phyloP scores from a whole-genome alignment of 2,329 filamentous ascomycete genomes.

The Trichocomaceae sp. region DNA sequence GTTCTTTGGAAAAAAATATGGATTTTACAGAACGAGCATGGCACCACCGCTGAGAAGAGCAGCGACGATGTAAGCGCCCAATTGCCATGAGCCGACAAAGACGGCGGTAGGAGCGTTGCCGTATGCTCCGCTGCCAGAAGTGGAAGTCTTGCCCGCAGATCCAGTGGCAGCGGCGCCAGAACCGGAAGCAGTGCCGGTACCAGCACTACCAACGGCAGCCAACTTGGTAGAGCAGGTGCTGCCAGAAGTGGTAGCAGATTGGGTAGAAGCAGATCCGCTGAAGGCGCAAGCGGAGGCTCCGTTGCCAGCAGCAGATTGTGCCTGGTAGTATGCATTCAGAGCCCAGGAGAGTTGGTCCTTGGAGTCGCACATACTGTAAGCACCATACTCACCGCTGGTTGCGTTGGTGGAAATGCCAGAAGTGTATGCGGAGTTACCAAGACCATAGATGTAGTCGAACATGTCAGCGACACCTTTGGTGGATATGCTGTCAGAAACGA shows the following conservation, averaged over 20 bases:
- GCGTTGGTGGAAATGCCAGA: slow-evolving; percentile 35
- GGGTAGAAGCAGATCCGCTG: slow-evolving; percentile 34
- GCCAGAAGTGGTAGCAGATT: slow-evolving; percentile 26
- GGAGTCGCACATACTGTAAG: slow-evolving; percentile 43
- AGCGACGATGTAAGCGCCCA: slow-evolving; percentile 39
- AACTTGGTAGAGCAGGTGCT: slow-evolving; percentile 32
- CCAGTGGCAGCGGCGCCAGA: slow-evolving; percentile 32
- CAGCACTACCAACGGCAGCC: slow-evolving; percentile 34
- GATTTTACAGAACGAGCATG: slow-evolving; percentile 43
- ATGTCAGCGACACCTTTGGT: slow-evolving; percentile 57
- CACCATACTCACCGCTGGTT: slow-evolving; percentile 39
- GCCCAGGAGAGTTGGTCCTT: slow-evolving; percentile 42
- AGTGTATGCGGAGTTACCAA: slow-evolving; percentile 24
- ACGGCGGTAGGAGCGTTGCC: slow-evolving; percentile 28
- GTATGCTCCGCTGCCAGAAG: slow-evolving; percentile 27
- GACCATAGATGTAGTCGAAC: slow-evolving; percentile 52
- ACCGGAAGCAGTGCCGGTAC: slow-evolving; percentile 35
- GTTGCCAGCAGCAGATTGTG: slow-evolving; percentile 29
- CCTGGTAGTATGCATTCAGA: slow-evolving; percentile 42
- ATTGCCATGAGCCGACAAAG: slow-evolving; percentile 34
- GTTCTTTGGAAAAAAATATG: background rate
- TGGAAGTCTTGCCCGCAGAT: slow-evolving; percentile 31
- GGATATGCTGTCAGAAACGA: slow-evolving; percentile 53
- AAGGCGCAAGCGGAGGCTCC: slow-evolving; percentile 40
- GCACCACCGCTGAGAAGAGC: slow-evolving; percentile 39